phyloP scores from a whole-genome alignment of 192 early-diverging fungal genomes.

The Coemansia sp. region DNA sequence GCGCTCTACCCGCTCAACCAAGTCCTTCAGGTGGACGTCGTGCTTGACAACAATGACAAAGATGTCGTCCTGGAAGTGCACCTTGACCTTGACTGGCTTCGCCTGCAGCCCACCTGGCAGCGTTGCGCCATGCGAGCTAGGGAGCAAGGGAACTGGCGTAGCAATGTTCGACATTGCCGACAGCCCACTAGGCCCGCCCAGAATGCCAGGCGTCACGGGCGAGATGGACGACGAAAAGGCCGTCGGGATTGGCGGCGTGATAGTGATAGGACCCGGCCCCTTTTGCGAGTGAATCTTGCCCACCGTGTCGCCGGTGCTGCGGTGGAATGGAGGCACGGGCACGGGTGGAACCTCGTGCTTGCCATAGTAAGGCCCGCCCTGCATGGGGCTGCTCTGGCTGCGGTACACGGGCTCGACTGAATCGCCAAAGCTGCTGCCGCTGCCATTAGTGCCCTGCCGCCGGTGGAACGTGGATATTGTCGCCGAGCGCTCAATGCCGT shows the following conservation, averaged over 20 bases:
- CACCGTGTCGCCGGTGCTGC: conserved; percentile 5
- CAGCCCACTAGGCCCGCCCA: background rate
- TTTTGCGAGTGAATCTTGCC: conserved; percentile 6
- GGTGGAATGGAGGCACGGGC: conserved; percentile 38
- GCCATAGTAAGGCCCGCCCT: conserved; percentile 17
- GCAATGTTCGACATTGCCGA: conserved; percentile 27
- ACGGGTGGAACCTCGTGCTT: conserved; percentile 28
- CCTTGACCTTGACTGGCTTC: conserved; percentile 75
- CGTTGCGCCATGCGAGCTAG: conserved; percentile 21
- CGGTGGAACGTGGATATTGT: conserved; percentile 41
- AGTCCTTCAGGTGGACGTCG: conserved; percentile 70
- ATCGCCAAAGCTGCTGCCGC: conserved; percentile 37
- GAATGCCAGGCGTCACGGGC: conserved; percentile 32
- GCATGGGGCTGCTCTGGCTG: conserved; percentile 39
- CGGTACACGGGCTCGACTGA: conserved; percentile 5
- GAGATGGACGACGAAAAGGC: conserved; percentile 43
- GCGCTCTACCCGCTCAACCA: conserved; percentile 80
- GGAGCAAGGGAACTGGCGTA: conserved; percentile 27
- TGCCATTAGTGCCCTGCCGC: conserved; percentile 43
- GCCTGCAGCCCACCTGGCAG: conserved; percentile 15
- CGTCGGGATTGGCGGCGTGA: conserved; percentile 30
- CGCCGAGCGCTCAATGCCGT: conserved; percentile 46
- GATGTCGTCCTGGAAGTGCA: conserved; percentile 84
- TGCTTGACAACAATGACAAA: conserved; percentile 85
- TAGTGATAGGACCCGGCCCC: conserved; percentile 26